Conservation (phyloP, 176 grass and related monocot species). For the Dactylis glomerata region DNA sequence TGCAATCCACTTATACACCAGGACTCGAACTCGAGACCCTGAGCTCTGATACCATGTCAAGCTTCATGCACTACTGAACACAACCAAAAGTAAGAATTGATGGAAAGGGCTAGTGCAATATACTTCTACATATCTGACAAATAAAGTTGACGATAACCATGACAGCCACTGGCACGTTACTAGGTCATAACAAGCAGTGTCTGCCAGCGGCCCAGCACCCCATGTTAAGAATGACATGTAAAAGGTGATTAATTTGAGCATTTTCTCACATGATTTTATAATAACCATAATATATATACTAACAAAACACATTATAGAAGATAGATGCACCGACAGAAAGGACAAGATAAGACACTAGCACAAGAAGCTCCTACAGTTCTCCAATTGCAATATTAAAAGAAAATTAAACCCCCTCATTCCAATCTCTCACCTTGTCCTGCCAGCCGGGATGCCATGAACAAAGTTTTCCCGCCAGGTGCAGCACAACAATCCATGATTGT, state of each 20-base stretch:
- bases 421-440: conserved; percentile 62
- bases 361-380: not conserved
- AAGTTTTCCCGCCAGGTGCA: conserved; percentile 89
- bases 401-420: conserved; percentile 8
- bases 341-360: not conserved
- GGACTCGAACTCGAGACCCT: no score
- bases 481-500: conserved; percentile 92
- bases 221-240: conserved; percentile 1
- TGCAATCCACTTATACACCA: no score
- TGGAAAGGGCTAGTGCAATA: no score
- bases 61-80: no score
- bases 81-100: no score
- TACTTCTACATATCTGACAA: no score
- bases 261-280: conserved; percentile 8
- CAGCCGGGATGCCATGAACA: conserved; percentile 86
- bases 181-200: conserved; percentile 15
- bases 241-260: conserved; percentile 13
- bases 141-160: not conserved
- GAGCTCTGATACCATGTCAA: no score
- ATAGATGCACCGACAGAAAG: not conserved
- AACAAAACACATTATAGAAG: not conserved
- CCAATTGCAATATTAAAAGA: conserved; percentile 7
- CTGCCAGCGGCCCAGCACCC: not conserved
- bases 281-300: not conserved
- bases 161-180: not conserved